Conservation (phyloP, 169 alveolate genomes). For the Plasmodium vivax region DNA sequence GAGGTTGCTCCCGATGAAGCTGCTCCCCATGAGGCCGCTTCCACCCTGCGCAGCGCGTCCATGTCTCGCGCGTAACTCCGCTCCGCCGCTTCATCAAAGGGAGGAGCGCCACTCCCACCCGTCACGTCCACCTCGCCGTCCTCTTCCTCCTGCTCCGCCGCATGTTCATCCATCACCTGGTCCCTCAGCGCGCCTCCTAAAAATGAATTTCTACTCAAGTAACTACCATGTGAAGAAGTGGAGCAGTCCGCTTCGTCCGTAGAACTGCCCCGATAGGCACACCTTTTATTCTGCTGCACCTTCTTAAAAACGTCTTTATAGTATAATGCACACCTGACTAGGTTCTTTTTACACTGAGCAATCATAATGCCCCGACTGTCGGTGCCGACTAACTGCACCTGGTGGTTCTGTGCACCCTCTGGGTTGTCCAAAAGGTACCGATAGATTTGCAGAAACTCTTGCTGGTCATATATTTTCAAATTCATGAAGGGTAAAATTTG, state of each 20-base stretch:
- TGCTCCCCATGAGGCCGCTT: background rate
- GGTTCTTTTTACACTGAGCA: conserved; percentile 49
- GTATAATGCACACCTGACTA: conserved; percentile 35
- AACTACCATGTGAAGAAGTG: background rate
- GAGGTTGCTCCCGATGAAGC: background rate
- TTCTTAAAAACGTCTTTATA: conserved; percentile 8
- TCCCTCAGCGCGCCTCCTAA: conserved; percentile 6
- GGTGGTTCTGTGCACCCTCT: background rate
- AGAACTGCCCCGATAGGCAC: background rate
- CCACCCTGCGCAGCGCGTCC: background rate
- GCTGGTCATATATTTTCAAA: conserved; percentile 49
- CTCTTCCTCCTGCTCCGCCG: background rate
- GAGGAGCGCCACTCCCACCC: background rate
- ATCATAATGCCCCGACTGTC: conserved; percentile 66
- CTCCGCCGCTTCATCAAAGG: conserved; percentile 3
- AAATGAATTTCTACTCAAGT: conserved; percentile 21
- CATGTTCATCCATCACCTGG: background rate
- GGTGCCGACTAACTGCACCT: conserved; percentile 43
- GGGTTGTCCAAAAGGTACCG: background rate
- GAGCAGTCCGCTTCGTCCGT: background rate
- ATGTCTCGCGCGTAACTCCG: background rate
- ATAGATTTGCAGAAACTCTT: conserved; percentile 26
- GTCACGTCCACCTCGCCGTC: background rate
- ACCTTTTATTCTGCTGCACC: background rate
- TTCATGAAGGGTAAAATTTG: conserved; percentile 69